Conservation (phyloP, 1,139 yeast genomes). For the Hemisphaericaspora xylofermentans region DNA sequence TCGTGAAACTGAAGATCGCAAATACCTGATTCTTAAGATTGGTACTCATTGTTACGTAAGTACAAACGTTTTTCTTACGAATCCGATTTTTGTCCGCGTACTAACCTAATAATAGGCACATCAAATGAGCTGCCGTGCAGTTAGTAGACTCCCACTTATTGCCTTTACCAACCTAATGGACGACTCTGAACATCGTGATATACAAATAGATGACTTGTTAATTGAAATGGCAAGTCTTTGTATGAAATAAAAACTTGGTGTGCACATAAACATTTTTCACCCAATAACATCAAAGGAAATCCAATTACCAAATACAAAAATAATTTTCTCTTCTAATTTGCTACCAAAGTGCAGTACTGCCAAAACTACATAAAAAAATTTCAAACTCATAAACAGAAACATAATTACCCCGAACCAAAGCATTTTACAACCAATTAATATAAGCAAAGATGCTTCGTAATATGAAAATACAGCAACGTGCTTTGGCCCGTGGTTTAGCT, state of each 20-base stretch:
- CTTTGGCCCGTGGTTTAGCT: slow-evolving; percentile 35
- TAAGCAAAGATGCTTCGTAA: slow-evolving; percentile 23
- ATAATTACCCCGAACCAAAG: not conserved
- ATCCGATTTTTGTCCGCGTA: not conserved
- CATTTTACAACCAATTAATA: not conserved
- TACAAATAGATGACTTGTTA: slow-evolving; percentile 3
- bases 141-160: slow-evolving; percentile 5
- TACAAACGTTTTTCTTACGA: not conserved
- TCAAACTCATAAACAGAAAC: not conserved
- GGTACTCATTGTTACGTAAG: slow-evolving; percentile 9
- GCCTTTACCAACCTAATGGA: slow-evolving; percentile 5
- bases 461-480: slow-evolving; percentile 17
- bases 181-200: not conserved
- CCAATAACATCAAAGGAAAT: slow-evolving; percentile 26
- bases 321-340: slow-evolving; percentile 2
- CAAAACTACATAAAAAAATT: slow-evolving; percentile 4
- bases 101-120: slow-evolving; percentile 4
- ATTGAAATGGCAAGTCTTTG: slow-evolving; percentile 8
- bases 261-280: slow-evolving; percentile 5
- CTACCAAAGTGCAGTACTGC: not conserved
- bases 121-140: slow-evolving; percentile 6
- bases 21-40: slow-evolving; percentile 4
- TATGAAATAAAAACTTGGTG: not conserved
- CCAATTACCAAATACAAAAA: slow-evolving; percentile 22
- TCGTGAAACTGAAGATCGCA: not conserved